Percentiles rank a stretch among this genome's conserved stretches.
phyloP scores from a whole-genome alignment of 2,329 filamentous ascomycete species.

The Ceratocystiopsis minuta region DNA sequence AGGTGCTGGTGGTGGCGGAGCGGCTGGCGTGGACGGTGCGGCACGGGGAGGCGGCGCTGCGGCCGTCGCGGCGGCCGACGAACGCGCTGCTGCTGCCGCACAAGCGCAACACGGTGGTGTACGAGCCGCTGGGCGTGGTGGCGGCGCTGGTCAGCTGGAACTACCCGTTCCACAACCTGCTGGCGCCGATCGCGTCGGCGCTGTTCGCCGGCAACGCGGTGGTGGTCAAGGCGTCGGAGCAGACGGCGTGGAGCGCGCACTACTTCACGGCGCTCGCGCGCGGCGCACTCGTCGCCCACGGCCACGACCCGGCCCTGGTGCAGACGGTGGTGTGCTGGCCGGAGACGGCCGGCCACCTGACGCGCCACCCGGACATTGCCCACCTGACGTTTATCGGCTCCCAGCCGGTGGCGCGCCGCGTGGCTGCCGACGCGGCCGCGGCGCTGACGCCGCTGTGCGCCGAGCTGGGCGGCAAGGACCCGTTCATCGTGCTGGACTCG shows the following conservation, averaged over 20 bases:
- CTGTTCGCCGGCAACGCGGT: slow-evolving; percentile 85
- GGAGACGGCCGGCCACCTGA: slow-evolving; percentile 60
- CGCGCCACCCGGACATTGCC: slow-evolving; percentile 64
- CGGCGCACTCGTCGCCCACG: slow-evolving; percentile 63
- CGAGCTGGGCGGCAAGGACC: slow-evolving; percentile 90
- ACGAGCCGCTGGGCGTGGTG: slow-evolving; percentile 85
- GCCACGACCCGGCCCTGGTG: slow-evolving; percentile 63
- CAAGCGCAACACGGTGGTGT: slow-evolving; percentile 78
- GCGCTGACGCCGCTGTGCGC: slow-evolving; percentile 74
- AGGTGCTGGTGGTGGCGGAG: slow-evolving; percentile 85
- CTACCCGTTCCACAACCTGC: slow-evolving; percentile 88
- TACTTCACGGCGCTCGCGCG: slow-evolving; percentile 71
- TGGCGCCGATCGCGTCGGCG: slow-evolving; percentile 77
- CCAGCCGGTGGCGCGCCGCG: slow-evolving; percentile 66
- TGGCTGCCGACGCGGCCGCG: slow-evolving; percentile 72
- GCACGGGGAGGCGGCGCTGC: slow-evolving; percentile 70
- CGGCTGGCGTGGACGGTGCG: slow-evolving; percentile 88
- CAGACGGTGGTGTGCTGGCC: slow-evolving; percentile 84
- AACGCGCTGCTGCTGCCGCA: slow-evolving; percentile 79
- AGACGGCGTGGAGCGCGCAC: slow-evolving; percentile 77
- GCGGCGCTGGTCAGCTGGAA: slow-evolving; percentile 94
- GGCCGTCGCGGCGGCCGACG: slow-evolving; percentile 56
- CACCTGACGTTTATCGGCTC: slow-evolving; percentile 97
- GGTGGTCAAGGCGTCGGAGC: slow-evolving; percentile 85
- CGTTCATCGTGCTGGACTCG: slow-evolving; percentile 76